Evolutionary conservation across 2,329 filamentous ascomycete species (phyloP).

Genomic region (Zelopaecilomyces penicillatus): DNA sequence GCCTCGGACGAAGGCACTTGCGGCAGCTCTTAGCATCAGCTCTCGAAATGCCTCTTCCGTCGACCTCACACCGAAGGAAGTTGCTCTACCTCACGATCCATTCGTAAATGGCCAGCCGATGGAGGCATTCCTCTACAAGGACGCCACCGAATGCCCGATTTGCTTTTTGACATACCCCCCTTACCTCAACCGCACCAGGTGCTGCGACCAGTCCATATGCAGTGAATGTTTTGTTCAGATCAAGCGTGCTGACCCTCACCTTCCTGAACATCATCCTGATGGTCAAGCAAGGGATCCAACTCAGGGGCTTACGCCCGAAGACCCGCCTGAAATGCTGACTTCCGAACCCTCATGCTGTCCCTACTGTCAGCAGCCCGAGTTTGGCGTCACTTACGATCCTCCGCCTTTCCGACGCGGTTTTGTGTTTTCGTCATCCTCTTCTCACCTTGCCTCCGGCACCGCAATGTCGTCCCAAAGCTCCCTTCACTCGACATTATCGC

Average conservation of each 20-base stretch:
- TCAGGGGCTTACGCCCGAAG: conserved; percentile 34
- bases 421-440: conserved; percentile 49
- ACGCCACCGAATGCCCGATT: conserved; percentile 84
- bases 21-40: conserved; percentile 65
- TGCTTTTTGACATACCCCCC: conserved; percentile 95
- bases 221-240: conserved; percentile 99
- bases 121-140: conserved; percentile 89
- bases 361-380: conserved; percentile 90
- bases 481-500: conserved; percentile 50
- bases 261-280: conserved; percentile 67
- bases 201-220: conserved; percentile 93
- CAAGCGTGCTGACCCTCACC: conserved; percentile 84
- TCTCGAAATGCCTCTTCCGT: conserved; percentile 64
- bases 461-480: conserved; percentile 86
- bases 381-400: conserved; percentile 89
- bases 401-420: conserved; percentile 84
- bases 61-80: conserved; percentile 68
- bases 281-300: conserved; percentile 28
- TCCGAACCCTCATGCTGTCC: conserved; percentile 90
- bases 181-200: conserved; percentile 87
- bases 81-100: conserved; percentile 71
- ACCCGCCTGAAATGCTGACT: conserved; percentile 59
- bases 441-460: conserved; percentile 37
- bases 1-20: conserved; percentile 80
- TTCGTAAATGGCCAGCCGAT: conserved; percentile 91